These are phyloP conservation scores for Saccharomycopsis synnaedendra DNA, from an alignment of 805 yeast genomes.

Conservation along the genomic window DNA sequence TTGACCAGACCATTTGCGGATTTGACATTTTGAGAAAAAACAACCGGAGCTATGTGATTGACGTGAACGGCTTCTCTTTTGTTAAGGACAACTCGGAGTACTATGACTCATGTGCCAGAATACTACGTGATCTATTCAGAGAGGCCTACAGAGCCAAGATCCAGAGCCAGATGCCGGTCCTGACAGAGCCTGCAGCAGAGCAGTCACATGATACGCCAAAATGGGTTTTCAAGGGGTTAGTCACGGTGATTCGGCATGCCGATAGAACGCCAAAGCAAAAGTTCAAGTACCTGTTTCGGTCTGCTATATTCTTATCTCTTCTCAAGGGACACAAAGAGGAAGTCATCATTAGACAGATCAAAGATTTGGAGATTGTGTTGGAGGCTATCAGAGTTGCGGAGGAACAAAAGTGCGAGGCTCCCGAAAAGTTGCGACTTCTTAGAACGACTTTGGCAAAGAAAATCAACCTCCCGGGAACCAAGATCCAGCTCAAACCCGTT, in stretches of 20 bases:
- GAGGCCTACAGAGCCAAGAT: constrained; percentile 11
- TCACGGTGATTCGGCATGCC: constrained; percentile 89
- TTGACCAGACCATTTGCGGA: constrained; percentile 93
- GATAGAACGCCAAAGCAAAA: constrained; percentile 98
- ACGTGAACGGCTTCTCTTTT: constrained; percentile 95
- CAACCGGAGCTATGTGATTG: constrained; percentile 86
- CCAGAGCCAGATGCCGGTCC: constrained; percentile 25
- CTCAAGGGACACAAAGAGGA: constrained; percentile 93
- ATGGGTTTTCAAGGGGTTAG: constrained; percentile 94
- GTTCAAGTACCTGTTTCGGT: constrained; percentile 87
- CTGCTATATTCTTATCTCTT: constrained; percentile 74
- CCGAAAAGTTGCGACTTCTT: constrained; percentile 61
- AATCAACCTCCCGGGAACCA: constrained; percentile 87
- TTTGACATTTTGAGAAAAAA: constrained; percentile 86
- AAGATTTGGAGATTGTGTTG: constrained; percentile 75
- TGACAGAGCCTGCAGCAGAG: not conserved
- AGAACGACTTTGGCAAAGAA: constrained; percentile 82
- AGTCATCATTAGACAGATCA: constrained; percentile 84
- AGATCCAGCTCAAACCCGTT: constrained; percentile 89
- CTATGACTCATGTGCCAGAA: constrained; percentile 73
- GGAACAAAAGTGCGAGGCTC: constrained; percentile 70
- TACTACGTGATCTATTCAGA: constrained; percentile 59
- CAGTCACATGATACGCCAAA: constrained; percentile 40
- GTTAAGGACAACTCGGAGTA: constrained; percentile 85
- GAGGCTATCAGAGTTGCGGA: constrained; percentile 77